phyloP scores from a whole-genome alignment of 1,139 yeast genomes.

The Entelexis paramagnoliae region DNA sequence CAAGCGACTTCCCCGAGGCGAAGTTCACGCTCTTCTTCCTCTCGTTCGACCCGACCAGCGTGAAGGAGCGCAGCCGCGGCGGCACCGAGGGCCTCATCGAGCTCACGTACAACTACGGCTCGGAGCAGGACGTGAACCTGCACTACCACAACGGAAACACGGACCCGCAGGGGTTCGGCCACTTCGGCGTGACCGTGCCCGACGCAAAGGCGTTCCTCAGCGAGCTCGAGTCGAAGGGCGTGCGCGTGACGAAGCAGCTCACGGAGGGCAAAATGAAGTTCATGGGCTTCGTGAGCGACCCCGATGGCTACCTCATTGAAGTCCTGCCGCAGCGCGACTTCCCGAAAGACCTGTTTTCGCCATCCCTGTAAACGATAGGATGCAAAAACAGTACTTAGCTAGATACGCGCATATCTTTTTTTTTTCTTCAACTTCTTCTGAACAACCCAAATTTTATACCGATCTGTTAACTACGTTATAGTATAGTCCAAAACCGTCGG shows the following conservation, averaged over 20 bases:
- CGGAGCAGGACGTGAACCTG: conserved; percentile 66
- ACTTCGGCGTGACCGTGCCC: conserved; percentile 60
- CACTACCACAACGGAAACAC: conserved; percentile 81
- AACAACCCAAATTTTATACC: too few species aligned
- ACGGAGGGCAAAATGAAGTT: conserved; percentile 53
- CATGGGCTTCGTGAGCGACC: conserved; percentile 70
- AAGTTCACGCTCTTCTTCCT: conserved; percentile 78
- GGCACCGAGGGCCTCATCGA: conserved; percentile 63
- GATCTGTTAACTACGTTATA: too few species aligned
- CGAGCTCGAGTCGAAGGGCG: conserved; percentile 43
- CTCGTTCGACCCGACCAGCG: conserved; percentile 43
- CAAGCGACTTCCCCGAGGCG: conserved; percentile 51
- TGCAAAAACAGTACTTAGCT: not conserved
- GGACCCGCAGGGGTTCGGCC: conserved; percentile 74
- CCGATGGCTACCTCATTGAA: conserved; percentile 87
- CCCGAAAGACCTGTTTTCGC: not conserved
- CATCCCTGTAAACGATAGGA: conserved; percentile 2
- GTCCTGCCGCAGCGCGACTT: conserved; percentile 40
- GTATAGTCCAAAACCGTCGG: too few species aligned
- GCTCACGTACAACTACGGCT: conserved; percentile 91
- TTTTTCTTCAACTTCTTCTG: too few species aligned
- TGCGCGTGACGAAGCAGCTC: conserved; percentile 41
- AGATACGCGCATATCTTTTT: not conserved
- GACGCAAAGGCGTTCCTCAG: conserved; percentile 51
- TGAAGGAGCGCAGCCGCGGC: conserved; percentile 16